Evolutionary conservation across 441 rosid species (phyloP).

Genomic region (Brassica hybrid): DNA sequence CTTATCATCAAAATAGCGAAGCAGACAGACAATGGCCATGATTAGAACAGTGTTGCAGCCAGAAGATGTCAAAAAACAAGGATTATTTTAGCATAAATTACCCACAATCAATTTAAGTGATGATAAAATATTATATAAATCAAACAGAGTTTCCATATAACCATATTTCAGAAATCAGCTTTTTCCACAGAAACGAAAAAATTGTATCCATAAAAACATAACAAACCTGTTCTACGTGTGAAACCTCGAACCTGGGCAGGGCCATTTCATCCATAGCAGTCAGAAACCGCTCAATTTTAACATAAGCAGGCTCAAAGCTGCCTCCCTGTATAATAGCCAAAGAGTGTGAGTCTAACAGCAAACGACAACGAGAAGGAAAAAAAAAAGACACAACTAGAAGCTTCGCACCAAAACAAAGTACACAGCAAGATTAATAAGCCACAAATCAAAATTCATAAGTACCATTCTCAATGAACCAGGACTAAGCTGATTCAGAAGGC

Average conservation of each 20-base stretch:
- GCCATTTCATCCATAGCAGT: conserved; percentile 64
- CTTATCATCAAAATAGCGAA: conserved; percentile 13
- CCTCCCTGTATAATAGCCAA: conserved; percentile 47
- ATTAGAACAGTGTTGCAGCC: conserved; percentile 2
- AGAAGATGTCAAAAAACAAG: conserved; percentile 12
- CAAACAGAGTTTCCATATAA: conserved; percentile 11
- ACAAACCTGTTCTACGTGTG: conserved; percentile 63
- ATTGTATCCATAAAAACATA: conserved; percentile 10
- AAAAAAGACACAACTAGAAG: no score
- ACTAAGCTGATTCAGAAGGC: conserved; percentile 56
- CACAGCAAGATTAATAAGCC: not conserved
- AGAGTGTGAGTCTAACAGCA: conserved; percentile 14
- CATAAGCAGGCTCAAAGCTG: conserved; percentile 45
- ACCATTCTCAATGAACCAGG: conserved; percentile 61
- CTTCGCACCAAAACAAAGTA: no score
- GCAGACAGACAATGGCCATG: conserved; percentile 16
- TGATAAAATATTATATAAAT: not conserved
- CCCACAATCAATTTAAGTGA: conserved; percentile 5
- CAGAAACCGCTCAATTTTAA: conserved; percentile 53
- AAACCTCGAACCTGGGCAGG: conserved; percentile 56
- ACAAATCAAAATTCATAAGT: conserved; percentile 21
- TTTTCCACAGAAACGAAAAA: not conserved
- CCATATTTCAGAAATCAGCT: not conserved
- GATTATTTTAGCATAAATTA: not conserved
- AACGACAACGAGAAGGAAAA: conserved; percentile 4